These are phyloP conservation scores for Umbellularia californica DNA, from an alignment of 164 flowering plant species.

Conservation along the genomic window DNA sequence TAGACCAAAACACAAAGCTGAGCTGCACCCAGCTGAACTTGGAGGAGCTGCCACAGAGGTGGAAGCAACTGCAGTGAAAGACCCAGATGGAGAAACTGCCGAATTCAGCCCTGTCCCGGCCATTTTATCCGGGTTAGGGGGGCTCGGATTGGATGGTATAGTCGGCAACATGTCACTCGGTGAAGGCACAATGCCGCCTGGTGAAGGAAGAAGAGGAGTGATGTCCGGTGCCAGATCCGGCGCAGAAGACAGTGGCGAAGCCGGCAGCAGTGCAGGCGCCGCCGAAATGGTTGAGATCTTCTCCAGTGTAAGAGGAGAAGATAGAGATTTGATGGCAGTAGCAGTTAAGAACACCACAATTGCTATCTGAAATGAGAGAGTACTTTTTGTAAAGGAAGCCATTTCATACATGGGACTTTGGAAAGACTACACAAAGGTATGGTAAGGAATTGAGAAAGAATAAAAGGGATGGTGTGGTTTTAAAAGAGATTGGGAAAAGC, in stretches of 20 bases:
- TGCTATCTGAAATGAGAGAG: slow-evolving; percentile 16
- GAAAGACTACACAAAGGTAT: slow-evolving; percentile 16
- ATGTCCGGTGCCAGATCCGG: slow-evolving; percentile 47
- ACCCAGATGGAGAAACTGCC: slow-evolving; percentile 32
- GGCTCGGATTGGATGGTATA: slow-evolving; percentile 63
- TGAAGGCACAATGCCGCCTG: slow-evolving; percentile 29
- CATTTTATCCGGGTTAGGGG: slow-evolving; percentile 52
- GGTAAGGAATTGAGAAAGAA: background rate
- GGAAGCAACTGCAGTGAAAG: slow-evolving; percentile 23
- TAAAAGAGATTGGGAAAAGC: slow-evolving; percentile 13
- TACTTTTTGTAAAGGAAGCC: slow-evolving; percentile 28
- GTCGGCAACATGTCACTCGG: slow-evolving; percentile 32
- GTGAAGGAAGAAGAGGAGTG: slow-evolving; percentile 48
- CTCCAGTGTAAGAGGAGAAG: slow-evolving; percentile 8
- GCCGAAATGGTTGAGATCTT: slow-evolving; percentile 26
- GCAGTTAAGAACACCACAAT: slow-evolving; percentile 17
- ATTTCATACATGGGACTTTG: slow-evolving; percentile 18
- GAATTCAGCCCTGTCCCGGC: slow-evolving; percentile 25
- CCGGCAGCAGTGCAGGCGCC: slow-evolving; percentile 32
- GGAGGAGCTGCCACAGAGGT: slow-evolving; percentile 8
- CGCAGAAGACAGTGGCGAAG: slow-evolving; percentile 23
- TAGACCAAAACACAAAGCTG: background rate
- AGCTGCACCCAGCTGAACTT: background rate
- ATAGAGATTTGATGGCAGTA: slow-evolving; percentile 20
- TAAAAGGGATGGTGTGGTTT: slow-evolving; percentile 5